Conservation (phyloP, 2,329 filamentous ascomycete genomes). For the Neobulgaria alba region DNA sequence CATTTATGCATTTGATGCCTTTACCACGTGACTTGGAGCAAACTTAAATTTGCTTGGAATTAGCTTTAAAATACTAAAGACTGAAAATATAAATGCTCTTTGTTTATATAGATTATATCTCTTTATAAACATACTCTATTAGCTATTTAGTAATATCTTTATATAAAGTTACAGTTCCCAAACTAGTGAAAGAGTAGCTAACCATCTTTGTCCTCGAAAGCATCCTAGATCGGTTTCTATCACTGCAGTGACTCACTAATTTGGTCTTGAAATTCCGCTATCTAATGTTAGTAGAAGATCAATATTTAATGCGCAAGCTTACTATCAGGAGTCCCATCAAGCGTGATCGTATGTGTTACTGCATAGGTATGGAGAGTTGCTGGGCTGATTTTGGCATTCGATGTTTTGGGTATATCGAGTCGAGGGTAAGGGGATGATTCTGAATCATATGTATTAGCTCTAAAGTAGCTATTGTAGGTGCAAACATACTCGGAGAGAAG, state of each 20-base stretch:
- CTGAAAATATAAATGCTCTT: too few species aligned
- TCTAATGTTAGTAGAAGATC: conserved; percentile 3
- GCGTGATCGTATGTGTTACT: background rate
- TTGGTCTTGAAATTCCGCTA: background rate
- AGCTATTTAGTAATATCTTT: too few species aligned
- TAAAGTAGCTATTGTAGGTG: background rate
- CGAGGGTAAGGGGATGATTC: background rate
- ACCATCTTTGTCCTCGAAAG: conserved; percentile 10
- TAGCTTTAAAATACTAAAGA: too few species aligned
- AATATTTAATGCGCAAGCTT: background rate
- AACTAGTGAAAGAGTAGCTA: conserved; percentile 4
- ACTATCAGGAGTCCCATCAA: background rate
- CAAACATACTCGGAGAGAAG: background rate
- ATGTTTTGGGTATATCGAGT: conserved; percentile 2
- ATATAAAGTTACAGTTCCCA: too few species aligned
- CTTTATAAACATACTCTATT: too few species aligned
- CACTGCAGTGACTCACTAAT: background rate
- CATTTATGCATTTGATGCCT: too few species aligned
- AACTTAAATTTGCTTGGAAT: too few species aligned
- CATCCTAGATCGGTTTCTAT: background rate
- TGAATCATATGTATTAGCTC: conserved; percentile 2
- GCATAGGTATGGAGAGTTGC: background rate
- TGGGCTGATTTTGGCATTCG: conserved; percentile 2
- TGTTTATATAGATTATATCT: too few species aligned
- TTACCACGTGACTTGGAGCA: too few species aligned